Base-by-base conservation (phyloP, 2,329 filamentous ascomycete species). In the Teratosphaeria viscida region DNA sequence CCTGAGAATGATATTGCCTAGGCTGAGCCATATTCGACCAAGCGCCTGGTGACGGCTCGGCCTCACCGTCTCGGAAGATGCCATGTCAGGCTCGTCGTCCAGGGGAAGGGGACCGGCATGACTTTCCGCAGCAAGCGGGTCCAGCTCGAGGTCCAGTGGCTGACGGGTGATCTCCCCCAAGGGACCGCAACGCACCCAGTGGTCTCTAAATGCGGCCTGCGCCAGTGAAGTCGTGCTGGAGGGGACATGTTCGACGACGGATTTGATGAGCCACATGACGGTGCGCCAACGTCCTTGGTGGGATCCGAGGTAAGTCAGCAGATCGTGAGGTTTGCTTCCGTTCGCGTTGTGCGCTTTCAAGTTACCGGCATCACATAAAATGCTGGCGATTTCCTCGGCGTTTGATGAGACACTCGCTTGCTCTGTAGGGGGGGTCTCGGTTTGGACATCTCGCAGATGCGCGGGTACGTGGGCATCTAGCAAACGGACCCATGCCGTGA, bases 261-360 rank as follows among this genome's bases (percentile, higher is more conserved):
- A 72, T 63, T 76, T 77, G 14, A 75, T 71, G 29, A 79, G 70
- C 78, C 78, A 80, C 14, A 78, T 68, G 3, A 76, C 73, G 27
- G 73, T 70, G 58, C 70, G 69, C 77, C 77, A 79, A 52, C 76
- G 71, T 19, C 71, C 69, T 61, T 76, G 68, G 1, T 68, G 64
- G 29, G 76, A 56, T 2, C 72, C 77, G 2, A 79, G 61, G 58
- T 77, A 63, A 57, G 65, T 68, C 19, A 79, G 66, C 7, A 79
- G 62, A 60, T 79, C 75, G 7, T 74, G 32, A 3, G 57, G 57
- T 14, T 57, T 35, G 5, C 59, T 6, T 12, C 55, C 23, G 19
- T 57, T 52, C 14, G 26, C 32, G 19, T 57, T 57, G 26, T 43
- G 14, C 12, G 37, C 37, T 14, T 43, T 43, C 37, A 14, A 10